Conservation (phyloP, 345 rosid species). For the Brassica carinata region DNA sequence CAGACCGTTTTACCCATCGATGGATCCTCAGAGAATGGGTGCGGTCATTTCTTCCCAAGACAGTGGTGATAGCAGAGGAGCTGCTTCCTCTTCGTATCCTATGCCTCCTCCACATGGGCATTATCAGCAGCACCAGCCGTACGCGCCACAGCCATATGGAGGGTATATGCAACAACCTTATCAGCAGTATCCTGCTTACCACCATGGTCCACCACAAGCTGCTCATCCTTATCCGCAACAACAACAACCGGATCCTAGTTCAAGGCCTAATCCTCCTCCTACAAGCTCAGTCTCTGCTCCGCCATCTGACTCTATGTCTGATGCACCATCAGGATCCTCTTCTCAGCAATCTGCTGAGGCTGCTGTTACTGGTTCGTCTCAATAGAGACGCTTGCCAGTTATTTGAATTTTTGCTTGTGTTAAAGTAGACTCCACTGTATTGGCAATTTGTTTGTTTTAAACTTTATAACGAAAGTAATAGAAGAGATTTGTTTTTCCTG, state of each 20-base stretch:
- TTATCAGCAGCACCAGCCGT: constrained; percentile 53
- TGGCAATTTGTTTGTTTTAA: background rate
- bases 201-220: constrained; percentile 44
- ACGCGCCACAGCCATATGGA: constrained; percentile 54
- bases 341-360: constrained; percentile 7
- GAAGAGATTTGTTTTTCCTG: background rate
- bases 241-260: constrained; percentile 30
- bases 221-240: constrained; percentile 46
- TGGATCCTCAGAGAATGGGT: constrained; percentile 99
- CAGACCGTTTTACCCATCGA: constrained; percentile 76
- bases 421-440: background rate
- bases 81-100: constrained; percentile 51
- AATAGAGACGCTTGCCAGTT: background rate
- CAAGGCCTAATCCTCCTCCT: constrained; percentile 32
- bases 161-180: constrained; percentile 72
- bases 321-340: constrained; percentile 23
- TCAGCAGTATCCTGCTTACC: constrained; percentile 64
- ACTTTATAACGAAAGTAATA: background rate
- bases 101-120: constrained; percentile 42
- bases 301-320: constrained; percentile 12
- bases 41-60: constrained; percentile 76
- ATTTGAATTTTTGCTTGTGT: constrained; percentile 11
- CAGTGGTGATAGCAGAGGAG: constrained; percentile 53
- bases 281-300: constrained; percentile 27
- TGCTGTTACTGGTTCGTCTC: constrained; percentile 10